Conservation (phyloP, 75 land plant species). For the Selaginella tamariscina region DNA sequence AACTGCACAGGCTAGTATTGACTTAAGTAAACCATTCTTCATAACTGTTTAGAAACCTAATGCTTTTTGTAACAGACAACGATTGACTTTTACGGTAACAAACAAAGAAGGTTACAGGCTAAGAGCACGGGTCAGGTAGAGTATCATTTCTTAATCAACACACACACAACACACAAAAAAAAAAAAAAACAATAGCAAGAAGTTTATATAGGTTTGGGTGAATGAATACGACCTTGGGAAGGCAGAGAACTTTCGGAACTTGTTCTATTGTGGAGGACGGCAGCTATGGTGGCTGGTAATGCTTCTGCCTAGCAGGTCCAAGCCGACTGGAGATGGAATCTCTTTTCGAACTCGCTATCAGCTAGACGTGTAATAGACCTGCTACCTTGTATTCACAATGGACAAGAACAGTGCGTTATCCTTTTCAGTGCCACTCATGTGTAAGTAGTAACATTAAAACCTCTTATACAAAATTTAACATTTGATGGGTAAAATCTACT, state of each 20-base stretch:
- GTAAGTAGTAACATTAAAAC: too few relatives aligned
- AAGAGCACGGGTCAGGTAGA: slow-evolving; percentile 17
- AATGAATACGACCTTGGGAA: slow-evolving; percentile 21
- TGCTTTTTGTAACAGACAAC: slow-evolving; percentile 20
- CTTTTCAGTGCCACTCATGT: too few relatives aligned
- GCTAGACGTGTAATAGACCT: not conserved
- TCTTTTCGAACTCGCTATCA: not conserved
- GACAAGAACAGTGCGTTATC: too few relatives aligned
- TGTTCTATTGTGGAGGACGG: slow-evolving; percentile 19
- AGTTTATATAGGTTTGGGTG: not conserved
- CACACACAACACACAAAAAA: too few relatives aligned
- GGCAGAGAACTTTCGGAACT: slow-evolving; percentile 20
- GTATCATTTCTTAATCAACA: too few relatives aligned
- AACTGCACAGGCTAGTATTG: slow-evolving; percentile 23
- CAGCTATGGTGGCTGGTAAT: slow-evolving; percentile 23
- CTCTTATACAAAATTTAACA: too few relatives aligned
- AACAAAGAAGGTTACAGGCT: slow-evolving; percentile 19
- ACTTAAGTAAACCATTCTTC: not conserved
- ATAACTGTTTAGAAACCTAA: not conserved
- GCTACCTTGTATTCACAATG: too few relatives aligned
- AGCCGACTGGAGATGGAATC: slow-evolving; percentile 26
- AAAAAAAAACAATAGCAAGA: not conserved
- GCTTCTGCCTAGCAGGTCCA: slow-evolving; percentile 18
- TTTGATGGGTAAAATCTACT: too few relatives aligned
- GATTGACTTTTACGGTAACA: slow-evolving; percentile 25